A percentile compares a stretch with the other conserved stretches of the same genome.
Evolutionary conservation across 2,329 filamentous ascomycete species (phyloP).

Genomic region (Trichoderma brevicompactum): DNA sequence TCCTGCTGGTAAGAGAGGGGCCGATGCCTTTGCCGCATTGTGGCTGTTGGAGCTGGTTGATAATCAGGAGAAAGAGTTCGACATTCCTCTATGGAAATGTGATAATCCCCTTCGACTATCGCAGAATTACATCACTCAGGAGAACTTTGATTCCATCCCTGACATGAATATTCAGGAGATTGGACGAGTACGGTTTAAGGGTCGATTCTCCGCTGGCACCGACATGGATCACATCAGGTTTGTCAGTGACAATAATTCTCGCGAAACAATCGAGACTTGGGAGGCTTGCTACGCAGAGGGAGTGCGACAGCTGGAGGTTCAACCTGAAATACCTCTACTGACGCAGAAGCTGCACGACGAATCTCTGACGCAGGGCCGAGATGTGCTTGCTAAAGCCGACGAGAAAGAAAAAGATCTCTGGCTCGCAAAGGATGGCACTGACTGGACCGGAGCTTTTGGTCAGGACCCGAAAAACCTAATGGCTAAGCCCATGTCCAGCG

Average conservation of each 20-base stretch:
- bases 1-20: constrained; percentile 66
- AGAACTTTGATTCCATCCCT: constrained; percentile 70
- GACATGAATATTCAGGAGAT: constrained; percentile 79
- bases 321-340: constrained; percentile 71
- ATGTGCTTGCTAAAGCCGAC: constrained; percentile 74
- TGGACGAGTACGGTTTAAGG: constrained; percentile 79
- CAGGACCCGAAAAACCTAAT: constrained; percentile 66
- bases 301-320: constrained; percentile 72
- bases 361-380: constrained; percentile 77
- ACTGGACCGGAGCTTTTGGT: constrained; percentile 88
- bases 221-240: constrained; percentile 85
- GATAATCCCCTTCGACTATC: constrained; percentile 74
- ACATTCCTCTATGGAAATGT: constrained; percentile 90
- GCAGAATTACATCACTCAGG: constrained; percentile 89
- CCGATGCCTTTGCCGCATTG: constrained; percentile 76
- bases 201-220: constrained; percentile 85
- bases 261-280: constrained; percentile 94
- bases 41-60: constrained; percentile 89
- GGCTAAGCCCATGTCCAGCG: constrained; percentile 39
- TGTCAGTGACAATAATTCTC: constrained; percentile 82
- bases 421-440: constrained; percentile 77
- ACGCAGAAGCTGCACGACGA: constrained; percentile 80
- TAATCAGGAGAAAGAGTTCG: constrained; percentile 74
- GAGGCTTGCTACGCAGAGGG: constrained; percentile 90
- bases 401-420: constrained; percentile 76